phyloP scores from a whole-genome alignment of 1,284 basidiomycete species.

The Rhodotorula glutinis region DNA sequence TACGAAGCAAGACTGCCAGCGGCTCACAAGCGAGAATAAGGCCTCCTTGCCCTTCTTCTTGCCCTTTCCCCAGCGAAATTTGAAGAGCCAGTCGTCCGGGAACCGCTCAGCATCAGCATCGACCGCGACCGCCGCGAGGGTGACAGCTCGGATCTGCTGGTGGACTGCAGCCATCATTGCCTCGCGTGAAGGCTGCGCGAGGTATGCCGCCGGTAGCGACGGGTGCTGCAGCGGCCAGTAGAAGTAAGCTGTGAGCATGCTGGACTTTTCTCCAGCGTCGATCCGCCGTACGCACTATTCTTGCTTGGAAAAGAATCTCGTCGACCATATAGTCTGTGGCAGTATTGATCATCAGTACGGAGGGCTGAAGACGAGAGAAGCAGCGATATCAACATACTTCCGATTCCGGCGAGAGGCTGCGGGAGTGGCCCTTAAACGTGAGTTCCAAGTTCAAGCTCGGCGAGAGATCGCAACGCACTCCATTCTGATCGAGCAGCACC shows the following conservation, averaged over 20 bases:
- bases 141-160: slow-evolving; percentile 60
- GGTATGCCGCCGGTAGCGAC: slow-evolving; percentile 62
- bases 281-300: slow-evolving; percentile 48
- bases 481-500: slow-evolving; percentile 67
- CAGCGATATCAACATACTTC: slow-evolving; percentile 62
- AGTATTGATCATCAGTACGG: neutral
- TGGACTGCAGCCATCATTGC: slow-evolving; percentile 55
- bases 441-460: neutral
- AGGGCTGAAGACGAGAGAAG: neutral
- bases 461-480: slow-evolving; percentile 48
- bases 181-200: neutral
- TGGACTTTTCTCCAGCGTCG: too few species aligned
- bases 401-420: slow-evolving; percentile 57
- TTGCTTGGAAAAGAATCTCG: slow-evolving; percentile 74
- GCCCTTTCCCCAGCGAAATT: slow-evolving; percentile 69
- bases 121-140: slow-evolving; percentile 62
- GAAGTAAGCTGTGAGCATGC: too few species aligned
- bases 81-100: slow-evolving; percentile 68
- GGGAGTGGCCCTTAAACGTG: neutral
- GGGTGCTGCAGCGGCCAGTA: slow-evolving; percentile 62
- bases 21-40: slow-evolving; percentile 56
- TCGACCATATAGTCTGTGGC: slow-evolving; percentile 52
- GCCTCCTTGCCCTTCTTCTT: slow-evolving; percentile 54
- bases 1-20: neutral
- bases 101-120: slow-evolving; percentile 71